Conservation (phyloP, 345 rosid genomes). For the Gossypium thurberi region DNA sequence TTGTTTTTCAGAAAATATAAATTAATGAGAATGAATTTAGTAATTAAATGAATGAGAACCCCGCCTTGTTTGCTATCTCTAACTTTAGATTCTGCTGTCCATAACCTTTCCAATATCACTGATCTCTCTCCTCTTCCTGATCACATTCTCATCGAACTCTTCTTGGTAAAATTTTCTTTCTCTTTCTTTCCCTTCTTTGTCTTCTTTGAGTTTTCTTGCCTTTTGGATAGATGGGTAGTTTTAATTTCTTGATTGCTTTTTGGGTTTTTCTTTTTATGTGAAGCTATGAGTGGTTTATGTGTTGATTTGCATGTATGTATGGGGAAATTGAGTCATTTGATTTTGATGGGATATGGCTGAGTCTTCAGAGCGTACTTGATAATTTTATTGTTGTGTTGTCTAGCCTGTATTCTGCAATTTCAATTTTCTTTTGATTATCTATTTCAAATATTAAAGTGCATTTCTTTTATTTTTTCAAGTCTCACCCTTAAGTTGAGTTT, state of each 20-base stretch:
- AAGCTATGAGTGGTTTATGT: background rate
- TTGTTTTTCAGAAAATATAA: background rate
- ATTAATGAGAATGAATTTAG: background rate
- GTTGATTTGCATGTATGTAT: background rate
- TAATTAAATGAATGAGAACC: conserved; percentile 21
- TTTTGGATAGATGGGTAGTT: background rate
- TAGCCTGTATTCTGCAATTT: background rate
- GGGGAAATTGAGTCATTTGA: background rate
- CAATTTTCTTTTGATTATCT: background rate
- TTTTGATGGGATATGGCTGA: background rate
- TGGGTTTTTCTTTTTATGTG: conserved; percentile 11
- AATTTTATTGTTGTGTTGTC: background rate
- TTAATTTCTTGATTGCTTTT: background rate
- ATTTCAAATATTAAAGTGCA: background rate
- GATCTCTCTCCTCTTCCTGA: conserved; percentile 74
- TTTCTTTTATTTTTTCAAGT: background rate
- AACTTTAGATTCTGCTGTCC: conserved; percentile 61
- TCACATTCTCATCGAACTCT: conserved; percentile 68
- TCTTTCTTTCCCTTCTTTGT: background rate
- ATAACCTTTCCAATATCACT: conserved; percentile 47
- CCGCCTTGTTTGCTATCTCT: conserved; percentile 71
- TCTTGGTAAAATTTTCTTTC: conserved; percentile 32
- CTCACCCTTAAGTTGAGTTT: background rate
- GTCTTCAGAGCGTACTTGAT: background rate
- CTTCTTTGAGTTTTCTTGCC: background rate